phyloP scores from a whole-genome alignment of 2,329 filamentous ascomycete species.

The Sporothrix protearum region DNA sequence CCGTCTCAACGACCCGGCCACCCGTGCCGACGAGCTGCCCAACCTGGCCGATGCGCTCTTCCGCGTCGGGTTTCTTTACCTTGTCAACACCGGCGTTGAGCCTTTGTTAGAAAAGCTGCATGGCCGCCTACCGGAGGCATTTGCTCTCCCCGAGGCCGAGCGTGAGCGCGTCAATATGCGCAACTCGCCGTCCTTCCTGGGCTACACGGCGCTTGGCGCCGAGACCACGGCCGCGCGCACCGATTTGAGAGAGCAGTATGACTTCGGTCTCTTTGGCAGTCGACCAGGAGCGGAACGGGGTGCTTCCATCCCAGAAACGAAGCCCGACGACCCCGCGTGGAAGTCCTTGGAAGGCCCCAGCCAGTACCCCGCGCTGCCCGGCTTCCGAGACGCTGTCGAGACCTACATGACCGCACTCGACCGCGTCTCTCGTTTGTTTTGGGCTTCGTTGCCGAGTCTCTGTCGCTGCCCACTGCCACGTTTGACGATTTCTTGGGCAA shows the following conservation, averaged over 20 bases:
- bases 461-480: constrained; percentile 46
- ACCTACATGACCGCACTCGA: constrained; percentile 52
- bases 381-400: constrained; percentile 40
- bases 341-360: constrained; percentile 47
- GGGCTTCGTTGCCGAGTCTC: constrained; percentile 52
- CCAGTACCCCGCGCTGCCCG: constrained; percentile 33
- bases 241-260: constrained; percentile 58
- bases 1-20: constrained; percentile 16
- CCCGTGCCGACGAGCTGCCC: constrained; percentile 16
- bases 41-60: constrained; percentile 46
- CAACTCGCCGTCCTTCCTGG: constrained; percentile 59
- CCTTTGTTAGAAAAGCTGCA: constrained; percentile 40
- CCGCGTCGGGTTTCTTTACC: constrained; percentile 52
- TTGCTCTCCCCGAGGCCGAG: constrained; percentile 38
- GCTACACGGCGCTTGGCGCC: constrained; percentile 53
- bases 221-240: constrained; percentile 52
- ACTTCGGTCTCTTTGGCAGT: constrained; percentile 40
- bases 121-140: constrained; percentile 42
- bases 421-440: constrained; percentile 51
- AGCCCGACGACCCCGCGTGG: constrained; percentile 32
- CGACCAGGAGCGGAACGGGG: not conserved
- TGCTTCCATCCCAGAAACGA: not conserved
- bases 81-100: constrained; percentile 48
- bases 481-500: constrained; percentile 53
- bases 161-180: constrained; percentile 44